Conservation (phyloP, 345 rosid species). For the Heritiera littoralis region DNA sequence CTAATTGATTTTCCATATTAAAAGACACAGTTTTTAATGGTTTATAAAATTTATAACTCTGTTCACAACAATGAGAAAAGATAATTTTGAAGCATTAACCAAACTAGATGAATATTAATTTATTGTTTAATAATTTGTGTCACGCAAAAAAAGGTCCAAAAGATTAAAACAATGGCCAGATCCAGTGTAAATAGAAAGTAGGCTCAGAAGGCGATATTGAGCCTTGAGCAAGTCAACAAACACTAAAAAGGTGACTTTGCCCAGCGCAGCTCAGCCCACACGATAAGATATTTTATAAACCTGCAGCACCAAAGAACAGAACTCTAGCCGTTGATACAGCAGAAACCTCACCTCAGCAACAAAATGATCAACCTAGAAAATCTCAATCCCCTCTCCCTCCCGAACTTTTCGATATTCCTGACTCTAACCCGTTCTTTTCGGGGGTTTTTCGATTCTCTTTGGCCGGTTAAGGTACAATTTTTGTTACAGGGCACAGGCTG, state of each 20-base stretch:
- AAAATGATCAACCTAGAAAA: neutral
- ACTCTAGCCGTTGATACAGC: too few relatives aligned
- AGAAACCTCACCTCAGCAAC: too few relatives aligned
- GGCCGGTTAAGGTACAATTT: constrained; percentile 34
- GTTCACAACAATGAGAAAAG: too few relatives aligned
- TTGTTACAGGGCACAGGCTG: neutral
- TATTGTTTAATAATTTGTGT: too few relatives aligned
- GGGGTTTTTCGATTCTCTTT: constrained; percentile 4
- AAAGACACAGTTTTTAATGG: neutral
- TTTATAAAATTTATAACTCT: neutral
- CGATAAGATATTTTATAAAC: too few relatives aligned
- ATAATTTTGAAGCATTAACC: too few relatives aligned
- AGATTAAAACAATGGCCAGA: neutral
- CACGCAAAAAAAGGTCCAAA: neutral
- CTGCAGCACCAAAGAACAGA: too few relatives aligned
- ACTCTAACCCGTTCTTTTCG: constrained; percentile 16
- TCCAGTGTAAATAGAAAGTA: neutral
- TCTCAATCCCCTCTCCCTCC: constrained; percentile 14
- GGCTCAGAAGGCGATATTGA: neutral
- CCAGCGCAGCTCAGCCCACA: neutral
- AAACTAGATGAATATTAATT: too few relatives aligned
- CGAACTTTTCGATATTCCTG: constrained; percentile 21
- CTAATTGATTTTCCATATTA: neutral
- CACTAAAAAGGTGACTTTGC: too few relatives aligned
- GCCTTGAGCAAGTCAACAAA: neutral